A percentile compares a stretch with the other conserved stretches of the same genome.
Evolutionary conservation across 208 protist genomes (phyloP).

Genomic region (Acanthamoeba healyi): DNA sequence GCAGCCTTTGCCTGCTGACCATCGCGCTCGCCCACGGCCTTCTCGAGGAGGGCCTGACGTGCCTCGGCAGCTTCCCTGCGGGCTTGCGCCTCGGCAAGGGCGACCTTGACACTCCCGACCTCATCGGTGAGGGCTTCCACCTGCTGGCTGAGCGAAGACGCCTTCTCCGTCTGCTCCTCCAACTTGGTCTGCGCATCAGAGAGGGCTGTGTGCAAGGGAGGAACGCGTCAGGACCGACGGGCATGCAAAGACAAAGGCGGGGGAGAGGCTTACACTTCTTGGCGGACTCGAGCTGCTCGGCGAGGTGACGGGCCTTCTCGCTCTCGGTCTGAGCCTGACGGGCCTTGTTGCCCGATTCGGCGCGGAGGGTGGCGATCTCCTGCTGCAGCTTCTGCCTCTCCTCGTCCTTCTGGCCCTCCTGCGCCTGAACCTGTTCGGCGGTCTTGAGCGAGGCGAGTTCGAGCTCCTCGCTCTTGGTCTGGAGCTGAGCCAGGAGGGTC

Average conservation of each 20-base stretch:
- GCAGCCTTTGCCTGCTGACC: neutral
- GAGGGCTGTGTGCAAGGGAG: conserved; percentile 2
- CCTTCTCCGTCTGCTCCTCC: conserved; percentile 65
- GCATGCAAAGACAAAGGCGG: neutral
- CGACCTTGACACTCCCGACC: neutral
- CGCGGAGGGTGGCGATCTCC: conserved; percentile 49
- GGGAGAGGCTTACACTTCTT: conserved; percentile 8
- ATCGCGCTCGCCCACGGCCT: neutral
- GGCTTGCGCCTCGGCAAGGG: conserved; percentile 27
- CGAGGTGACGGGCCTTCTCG: conserved; percentile 42
- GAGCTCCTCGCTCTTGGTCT: conserved; percentile 21
- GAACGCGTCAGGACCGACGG: too few species aligned
- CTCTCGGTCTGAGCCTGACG: conserved; percentile 52
- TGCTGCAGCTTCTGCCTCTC: conserved; percentile 62
- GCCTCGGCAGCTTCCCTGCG: conserved; percentile 29
- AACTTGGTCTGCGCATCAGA: conserved; percentile 6
- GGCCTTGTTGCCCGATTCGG: conserved; percentile 42
- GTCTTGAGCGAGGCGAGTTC: conserved; percentile 3
- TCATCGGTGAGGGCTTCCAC: conserved; percentile 34
- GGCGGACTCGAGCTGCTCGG: conserved; percentile 50
- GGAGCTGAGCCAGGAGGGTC: conserved; percentile 5
- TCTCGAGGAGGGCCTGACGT: conserved; percentile 42
- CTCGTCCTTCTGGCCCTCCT: conserved; percentile 46
- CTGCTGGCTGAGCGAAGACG: conserved; percentile 17
- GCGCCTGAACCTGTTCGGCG: neutral